A percentile compares a stretch with the other conserved stretches of the same genome.
phyloP scores from a whole-genome alignment of 306 rosid genomes.

The peach (Prunus persica) region DNA sequence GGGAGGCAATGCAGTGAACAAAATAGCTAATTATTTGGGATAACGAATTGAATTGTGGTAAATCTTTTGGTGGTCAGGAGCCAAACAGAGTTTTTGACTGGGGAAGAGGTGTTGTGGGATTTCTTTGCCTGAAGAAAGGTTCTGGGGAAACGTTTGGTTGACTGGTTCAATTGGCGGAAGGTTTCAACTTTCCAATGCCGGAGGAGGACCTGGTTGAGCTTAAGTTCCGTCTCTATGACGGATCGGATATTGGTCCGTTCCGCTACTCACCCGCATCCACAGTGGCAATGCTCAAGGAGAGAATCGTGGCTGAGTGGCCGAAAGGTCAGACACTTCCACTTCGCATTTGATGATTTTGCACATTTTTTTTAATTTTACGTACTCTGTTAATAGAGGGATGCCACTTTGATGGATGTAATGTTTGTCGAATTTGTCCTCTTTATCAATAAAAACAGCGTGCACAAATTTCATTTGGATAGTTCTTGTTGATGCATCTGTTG shows the following conservation, averaged over 20 bases:
- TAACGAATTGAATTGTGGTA: not conserved
- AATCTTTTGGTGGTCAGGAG: not conserved
- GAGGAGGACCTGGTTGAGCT: constrained; percentile 84
- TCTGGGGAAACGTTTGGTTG: constrained; percentile 3
- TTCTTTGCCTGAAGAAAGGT: not conserved
- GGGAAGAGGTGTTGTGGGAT: not conserved
- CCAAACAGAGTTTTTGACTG: not conserved
- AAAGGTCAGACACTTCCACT: constrained; percentile 51
- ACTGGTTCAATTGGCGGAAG: constrained; percentile 26
- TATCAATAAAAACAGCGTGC: not conserved
- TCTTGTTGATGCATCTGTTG: not conserved
- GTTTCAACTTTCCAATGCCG: constrained; percentile 60
- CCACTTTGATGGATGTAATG: not conserved
- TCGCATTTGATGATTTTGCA: not conserved
- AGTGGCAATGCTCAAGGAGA: constrained; percentile 67
- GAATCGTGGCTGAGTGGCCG: constrained; percentile 81
- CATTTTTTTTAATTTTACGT: not conserved
- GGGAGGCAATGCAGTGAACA: not conserved
- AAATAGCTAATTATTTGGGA: not conserved
- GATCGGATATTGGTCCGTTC: constrained; percentile 85
- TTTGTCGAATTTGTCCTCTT: not conserved
- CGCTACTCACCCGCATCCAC: constrained; percentile 77
- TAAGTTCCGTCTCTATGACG: constrained; percentile 86
- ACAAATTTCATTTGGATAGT: not conserved
- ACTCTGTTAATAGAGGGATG: not conserved